A percentile compares a stretch with the other conserved stretches of the same genome.
Evolutionary conservation across 1,139 yeast genomes (phyloP).

Genomic region (Yamadazyma conglobata): DNA sequence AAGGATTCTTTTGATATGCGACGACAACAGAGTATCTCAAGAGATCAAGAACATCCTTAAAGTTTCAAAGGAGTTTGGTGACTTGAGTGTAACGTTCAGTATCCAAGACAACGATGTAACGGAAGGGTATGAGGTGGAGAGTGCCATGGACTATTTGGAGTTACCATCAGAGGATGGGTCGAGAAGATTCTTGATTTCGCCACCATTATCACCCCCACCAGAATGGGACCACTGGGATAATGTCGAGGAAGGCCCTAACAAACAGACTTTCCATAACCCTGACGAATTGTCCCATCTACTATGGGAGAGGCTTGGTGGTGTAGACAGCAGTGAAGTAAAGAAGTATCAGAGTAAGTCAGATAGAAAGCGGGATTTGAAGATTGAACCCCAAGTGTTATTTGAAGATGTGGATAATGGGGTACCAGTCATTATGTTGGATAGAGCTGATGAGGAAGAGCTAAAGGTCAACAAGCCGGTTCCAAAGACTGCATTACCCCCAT

Average conservation of each 20-base stretch:
- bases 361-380: slow-evolving; percentile 15
- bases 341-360: slow-evolving; percentile 22
- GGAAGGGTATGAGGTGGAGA: slow-evolving; percentile 9
- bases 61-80: slow-evolving; percentile 16
- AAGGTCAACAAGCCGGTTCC: slow-evolving; percentile 7
- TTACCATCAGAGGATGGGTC: slow-evolving; percentile 41
- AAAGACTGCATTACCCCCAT: slow-evolving; percentile 16
- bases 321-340: slow-evolving; percentile 33
- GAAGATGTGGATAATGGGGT: slow-evolving; percentile 34
- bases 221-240: slow-evolving; percentile 48
- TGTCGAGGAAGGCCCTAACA: slow-evolving; percentile 43
- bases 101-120: slow-evolving; percentile 30
- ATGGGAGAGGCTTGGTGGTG: slow-evolving; percentile 46
- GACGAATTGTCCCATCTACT: slow-evolving; percentile 40
- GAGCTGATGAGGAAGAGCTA: slow-evolving; percentile 9
- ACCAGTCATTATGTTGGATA: slow-evolving; percentile 38
- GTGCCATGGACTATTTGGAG: slow-evolving; percentile 31
- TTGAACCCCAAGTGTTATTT: slow-evolving; percentile 36
- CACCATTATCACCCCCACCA: slow-evolving; percentile 46
- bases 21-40: slow-evolving; percentile 20
- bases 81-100: slow-evolving; percentile 27
- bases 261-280: slow-evolving; percentile 35
- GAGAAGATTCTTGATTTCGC: slow-evolving; percentile 42
- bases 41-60: slow-evolving; percentile 19
- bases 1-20: slow-evolving; percentile 36